A percentile compares a stretch with the other conserved stretches of the same genome.
phyloP scores from a whole-genome alignment of 73 alveolate species.

The Halteria grandinella region DNA sequence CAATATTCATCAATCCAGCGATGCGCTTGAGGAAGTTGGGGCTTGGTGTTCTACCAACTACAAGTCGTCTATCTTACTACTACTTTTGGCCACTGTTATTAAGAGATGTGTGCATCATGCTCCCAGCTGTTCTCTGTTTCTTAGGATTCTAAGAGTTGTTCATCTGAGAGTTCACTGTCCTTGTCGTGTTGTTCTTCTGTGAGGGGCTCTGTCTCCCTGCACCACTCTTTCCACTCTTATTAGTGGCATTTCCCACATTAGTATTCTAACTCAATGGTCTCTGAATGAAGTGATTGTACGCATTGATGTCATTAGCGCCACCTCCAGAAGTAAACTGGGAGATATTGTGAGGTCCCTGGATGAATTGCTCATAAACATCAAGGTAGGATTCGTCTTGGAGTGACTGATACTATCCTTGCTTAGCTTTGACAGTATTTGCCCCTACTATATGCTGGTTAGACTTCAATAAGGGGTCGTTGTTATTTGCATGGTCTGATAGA shows the following conservation, averaged over 20 bases:
- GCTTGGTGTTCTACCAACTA: conserved; percentile 51
- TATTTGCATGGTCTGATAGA: too few relatives aligned
- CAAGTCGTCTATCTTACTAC: conserved; percentile 31
- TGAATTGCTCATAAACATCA: conserved; percentile 42
- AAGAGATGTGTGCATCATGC: conserved; percentile 23
- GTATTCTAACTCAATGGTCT: conserved; percentile 27
- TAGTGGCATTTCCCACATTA: too few relatives aligned
- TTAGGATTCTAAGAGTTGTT: too few relatives aligned
- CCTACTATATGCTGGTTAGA: neutral
- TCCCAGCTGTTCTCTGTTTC: conserved; percentile 16
- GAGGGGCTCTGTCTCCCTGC: conserved; percentile 57
- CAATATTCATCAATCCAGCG: conserved; percentile 22
- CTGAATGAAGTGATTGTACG: neutral
- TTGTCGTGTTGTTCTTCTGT: neutral
- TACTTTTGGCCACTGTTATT: conserved; percentile 31
- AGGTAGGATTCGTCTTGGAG: conserved; percentile 24
- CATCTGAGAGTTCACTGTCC: too few relatives aligned
- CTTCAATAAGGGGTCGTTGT: conserved; percentile 3
- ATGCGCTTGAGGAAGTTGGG: conserved; percentile 44
- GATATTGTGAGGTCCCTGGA: conserved; percentile 46
- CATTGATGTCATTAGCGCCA: neutral
- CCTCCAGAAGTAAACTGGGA: conserved; percentile 9
- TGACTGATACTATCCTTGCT: neutral
- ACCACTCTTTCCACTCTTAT: too few relatives aligned
- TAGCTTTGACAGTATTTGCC: neutral